These are phyloP conservation scores for Ambrosiella beaveri DNA, from an alignment of 2,329 filamentous ascomycete species.

Conservation along the genomic window DNA sequence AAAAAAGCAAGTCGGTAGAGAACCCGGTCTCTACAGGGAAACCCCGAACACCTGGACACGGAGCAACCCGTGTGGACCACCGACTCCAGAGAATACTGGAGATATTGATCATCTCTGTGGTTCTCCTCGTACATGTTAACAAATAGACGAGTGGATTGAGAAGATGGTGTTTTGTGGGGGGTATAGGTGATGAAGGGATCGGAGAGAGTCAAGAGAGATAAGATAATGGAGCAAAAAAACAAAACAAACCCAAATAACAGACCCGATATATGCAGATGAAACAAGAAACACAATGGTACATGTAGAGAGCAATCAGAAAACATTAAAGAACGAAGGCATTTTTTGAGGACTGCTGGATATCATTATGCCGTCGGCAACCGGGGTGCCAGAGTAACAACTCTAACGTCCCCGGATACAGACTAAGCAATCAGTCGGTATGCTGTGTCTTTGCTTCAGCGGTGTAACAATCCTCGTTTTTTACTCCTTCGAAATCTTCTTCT, in stretches of 20 bases:
- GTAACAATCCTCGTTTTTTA: constrained; percentile 6
- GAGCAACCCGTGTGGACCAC: neutral
- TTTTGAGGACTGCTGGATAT: constrained; percentile 5
- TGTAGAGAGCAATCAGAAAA: constrained; percentile 8
- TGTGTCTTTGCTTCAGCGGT: constrained; percentile 4
- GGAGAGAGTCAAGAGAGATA: constrained; percentile 1
- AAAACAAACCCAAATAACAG: constrained; percentile 11
- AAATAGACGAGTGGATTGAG: neutral
- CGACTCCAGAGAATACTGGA: neutral
- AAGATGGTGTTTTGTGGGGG: neutral
- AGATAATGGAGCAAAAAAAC: constrained; percentile 4
- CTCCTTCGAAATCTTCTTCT: constrained; percentile 23
- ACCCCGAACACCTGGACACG: constrained; percentile 1
- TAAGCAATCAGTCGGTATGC: constrained; percentile 1
- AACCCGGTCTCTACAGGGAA: neutral
- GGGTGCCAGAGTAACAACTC: neutral
- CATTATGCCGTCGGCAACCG: constrained; percentile 2
- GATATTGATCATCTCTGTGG: constrained; percentile 1
- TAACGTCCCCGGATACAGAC: neutral
- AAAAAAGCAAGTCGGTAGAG: constrained; percentile 5
- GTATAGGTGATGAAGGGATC: neutral
- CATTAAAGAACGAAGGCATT: constrained; percentile 8
- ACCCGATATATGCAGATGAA: constrained; percentile 13
- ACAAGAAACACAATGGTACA: constrained; percentile 11
- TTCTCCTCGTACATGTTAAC: neutral